phyloP scores from a whole-genome alignment of 495 filamentous ascomycete species.

The Aspergillus carlsbadensis region DNA sequence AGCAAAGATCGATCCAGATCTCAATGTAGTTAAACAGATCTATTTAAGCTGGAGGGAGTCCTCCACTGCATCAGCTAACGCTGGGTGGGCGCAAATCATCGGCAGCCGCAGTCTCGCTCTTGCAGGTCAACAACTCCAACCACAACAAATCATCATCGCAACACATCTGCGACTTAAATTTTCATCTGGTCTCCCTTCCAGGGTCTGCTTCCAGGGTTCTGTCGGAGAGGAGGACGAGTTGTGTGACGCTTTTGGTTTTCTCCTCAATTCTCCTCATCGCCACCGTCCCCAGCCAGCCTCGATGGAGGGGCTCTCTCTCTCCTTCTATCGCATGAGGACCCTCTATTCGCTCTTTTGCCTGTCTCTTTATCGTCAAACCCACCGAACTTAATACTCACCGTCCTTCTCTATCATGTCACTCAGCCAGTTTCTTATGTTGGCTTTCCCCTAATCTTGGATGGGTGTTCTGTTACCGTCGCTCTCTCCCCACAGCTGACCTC shows the following conservation, averaged over 20 bases:
- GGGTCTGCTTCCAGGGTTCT: neutral
- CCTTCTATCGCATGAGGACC: constrained; percentile 19
- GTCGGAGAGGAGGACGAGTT: neutral
- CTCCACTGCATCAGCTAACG: constrained; percentile 13
- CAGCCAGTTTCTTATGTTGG: constrained; percentile 7
- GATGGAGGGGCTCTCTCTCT: constrained; percentile 26
- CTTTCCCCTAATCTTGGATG: constrained; percentile 13
- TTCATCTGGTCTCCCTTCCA: neutral
- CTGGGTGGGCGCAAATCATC: constrained; percentile 23
- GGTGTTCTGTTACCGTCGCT: constrained; percentile 8
- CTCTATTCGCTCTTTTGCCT: constrained; percentile 13
- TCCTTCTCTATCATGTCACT: constrained; percentile 20
- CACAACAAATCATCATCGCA: constrained; percentile 8
- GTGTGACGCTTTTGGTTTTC: neutral
- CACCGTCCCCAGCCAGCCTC: constrained; percentile 9
- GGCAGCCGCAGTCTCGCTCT: constrained; percentile 17
- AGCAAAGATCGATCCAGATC: neutral
- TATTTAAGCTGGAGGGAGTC: constrained; percentile 4
- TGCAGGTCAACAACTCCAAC: constrained; percentile 6
- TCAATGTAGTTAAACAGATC: neutral
- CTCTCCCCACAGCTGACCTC: constrained; percentile 9
- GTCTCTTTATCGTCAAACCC: constrained; percentile 7
- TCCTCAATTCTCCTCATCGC: constrained; percentile 16
- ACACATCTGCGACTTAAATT: neutral
- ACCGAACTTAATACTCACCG: constrained; percentile 4